Evolutionary conservation across 257 asterid species (phyloP), one percentile per base, ranked within the genome.

Genomic region (Primulina tabacum): DNA sequence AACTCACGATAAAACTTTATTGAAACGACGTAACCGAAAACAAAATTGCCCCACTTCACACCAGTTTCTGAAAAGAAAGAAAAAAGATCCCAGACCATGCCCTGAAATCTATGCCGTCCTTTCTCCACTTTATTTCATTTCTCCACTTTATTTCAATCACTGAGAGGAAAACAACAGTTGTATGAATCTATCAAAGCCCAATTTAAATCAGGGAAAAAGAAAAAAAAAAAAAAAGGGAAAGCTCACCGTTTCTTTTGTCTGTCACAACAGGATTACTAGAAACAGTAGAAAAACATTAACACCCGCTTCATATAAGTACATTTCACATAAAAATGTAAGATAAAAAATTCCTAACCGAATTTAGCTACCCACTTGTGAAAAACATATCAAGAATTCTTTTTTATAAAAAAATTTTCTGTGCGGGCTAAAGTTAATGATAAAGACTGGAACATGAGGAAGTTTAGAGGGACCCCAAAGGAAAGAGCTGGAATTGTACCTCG

Each of bases 401-500:
- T 47, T 24, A 10, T 16, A 17, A 29, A 58, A 16, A 10, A 24
- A 29, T 1, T 12, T 0, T 7, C 30, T 18, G 55, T 40, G 16
- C 43, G 62, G 43, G 67, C 65, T 63, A 65, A 79, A 71, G 65
- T 61, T 65, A 69, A 53, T 65, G 77, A 73, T 30, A 70, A 74
- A 71, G 74, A 72, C 80, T 70, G n/a, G 62, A 57, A 34, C 55
- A 47, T 52, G 38, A 62, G 62, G 47, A 55, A 60, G 68, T 21
- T n/a, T 10, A 47, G n/a, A 64, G 73, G 57, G 75, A 64, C 78
- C 70, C 78, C 35, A 32, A 72, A 52, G 62, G 68, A 50, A 68
- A 71, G 67, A 65, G 28, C 17, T 11, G 21, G 60, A 37, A 38
- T 58, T 58, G 71, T 80, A 87, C 84, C 89, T 89, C 73, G 81